Evolutionary conservation across 2,329 filamentous ascomycete species (phyloP).

Genomic region (Alternaria triticina): DNA sequence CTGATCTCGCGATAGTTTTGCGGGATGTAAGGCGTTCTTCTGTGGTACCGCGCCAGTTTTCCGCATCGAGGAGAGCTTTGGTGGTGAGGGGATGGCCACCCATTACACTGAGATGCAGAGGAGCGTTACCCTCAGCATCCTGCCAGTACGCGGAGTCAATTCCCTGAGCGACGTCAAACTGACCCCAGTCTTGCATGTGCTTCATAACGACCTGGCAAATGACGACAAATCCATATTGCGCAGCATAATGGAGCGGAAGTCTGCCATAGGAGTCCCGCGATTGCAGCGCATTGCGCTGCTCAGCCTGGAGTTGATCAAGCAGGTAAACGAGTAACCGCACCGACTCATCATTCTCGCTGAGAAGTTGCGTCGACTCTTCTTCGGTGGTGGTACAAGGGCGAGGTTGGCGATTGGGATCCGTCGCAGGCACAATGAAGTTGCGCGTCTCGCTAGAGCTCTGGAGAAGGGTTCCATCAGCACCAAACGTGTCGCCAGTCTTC

Average conservation of each 20-base stretch:
- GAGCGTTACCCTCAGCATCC: conserved; percentile 88
- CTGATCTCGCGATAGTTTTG: conserved; percentile 78
- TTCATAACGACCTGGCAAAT: conserved; percentile 87
- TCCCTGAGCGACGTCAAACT: conserved; percentile 82
- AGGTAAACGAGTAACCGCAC: conserved; percentile 70
- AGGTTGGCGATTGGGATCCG: conserved; percentile 68
- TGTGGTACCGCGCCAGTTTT: conserved; percentile 73
- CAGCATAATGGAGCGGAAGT: conserved; percentile 88
- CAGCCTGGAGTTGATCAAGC: conserved; percentile 70
- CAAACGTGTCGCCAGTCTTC: conserved; percentile 59
- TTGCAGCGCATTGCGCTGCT: conserved; percentile 72
- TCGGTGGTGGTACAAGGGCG: conserved; percentile 71
- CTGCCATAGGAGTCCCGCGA: conserved; percentile 80
- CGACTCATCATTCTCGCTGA: conserved; percentile 74
- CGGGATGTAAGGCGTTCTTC: conserved; percentile 69
- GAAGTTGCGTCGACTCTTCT: conserved; percentile 63
- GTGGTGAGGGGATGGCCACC: conserved; percentile 90
- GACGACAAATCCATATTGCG: conserved; percentile 92
- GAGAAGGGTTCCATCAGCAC: conserved; percentile 59
- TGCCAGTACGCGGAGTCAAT: conserved; percentile 92
- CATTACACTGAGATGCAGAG: conserved; percentile 89
- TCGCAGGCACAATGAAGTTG: conserved; percentile 80
- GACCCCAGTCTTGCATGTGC: conserved; percentile 85
- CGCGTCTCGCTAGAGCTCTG: conserved; percentile 62
- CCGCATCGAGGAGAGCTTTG: conserved; percentile 77